Conservation (phyloP, 306 rosid genomes). For the Trifolium repens region DNA sequence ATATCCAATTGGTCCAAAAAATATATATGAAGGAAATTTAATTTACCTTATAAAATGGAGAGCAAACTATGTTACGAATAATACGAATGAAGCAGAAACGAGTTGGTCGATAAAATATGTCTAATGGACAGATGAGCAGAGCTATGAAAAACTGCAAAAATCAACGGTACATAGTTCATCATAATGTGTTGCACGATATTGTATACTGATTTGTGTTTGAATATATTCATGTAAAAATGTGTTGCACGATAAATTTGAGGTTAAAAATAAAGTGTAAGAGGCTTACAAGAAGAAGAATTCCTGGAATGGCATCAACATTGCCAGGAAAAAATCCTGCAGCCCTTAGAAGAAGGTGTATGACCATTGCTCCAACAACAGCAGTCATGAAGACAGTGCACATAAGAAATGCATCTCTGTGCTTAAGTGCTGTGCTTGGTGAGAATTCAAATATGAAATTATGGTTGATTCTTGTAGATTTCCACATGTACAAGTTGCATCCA, state of each 20-base stretch:
- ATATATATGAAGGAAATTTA: neutral
- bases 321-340: constrained; percentile 58
- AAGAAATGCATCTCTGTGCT: constrained; percentile 82
- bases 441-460: constrained; percentile 90
- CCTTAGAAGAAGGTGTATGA: constrained; percentile 71
- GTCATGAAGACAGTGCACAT: constrained; percentile 78
- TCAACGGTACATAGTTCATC: neutral
- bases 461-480: constrained; percentile 80
- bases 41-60: constrained; percentile 85
- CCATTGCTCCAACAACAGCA: constrained; percentile 77
- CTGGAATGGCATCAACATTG: constrained; percentile 82
- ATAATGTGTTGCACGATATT: too few relatives aligned
- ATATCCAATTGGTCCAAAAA: neutral
- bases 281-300: constrained; percentile 56
- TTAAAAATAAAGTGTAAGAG: too few relatives aligned
- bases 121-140: constrained; percentile 73
- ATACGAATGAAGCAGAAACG: constrained; percentile 80
- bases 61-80: constrained; percentile 74
- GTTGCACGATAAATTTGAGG: too few relatives aligned
- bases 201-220: too few relatives aligned
- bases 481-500: constrained; percentile 89
- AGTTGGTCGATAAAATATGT: constrained; percentile 80
- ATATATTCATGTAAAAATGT: too few relatives aligned
- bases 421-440: constrained; percentile 66
- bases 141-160: constrained; percentile 59